phyloP scores from a whole-genome alignment of 2,329 filamentous ascomycete species.

The Stagonosporopsis chrysanthemi region DNA sequence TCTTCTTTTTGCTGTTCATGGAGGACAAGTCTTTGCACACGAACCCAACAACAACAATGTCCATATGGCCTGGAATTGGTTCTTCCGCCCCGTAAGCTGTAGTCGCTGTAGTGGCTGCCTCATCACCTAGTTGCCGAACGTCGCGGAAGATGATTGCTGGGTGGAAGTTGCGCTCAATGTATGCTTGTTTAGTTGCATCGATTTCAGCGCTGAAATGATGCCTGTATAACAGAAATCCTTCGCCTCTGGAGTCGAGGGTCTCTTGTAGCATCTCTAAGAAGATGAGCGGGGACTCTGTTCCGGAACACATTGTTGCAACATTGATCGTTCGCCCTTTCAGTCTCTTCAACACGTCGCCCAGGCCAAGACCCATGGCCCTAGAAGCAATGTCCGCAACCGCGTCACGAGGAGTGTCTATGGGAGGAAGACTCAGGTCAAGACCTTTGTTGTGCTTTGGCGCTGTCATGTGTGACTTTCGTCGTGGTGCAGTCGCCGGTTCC shows the following conservation, averaged over 20 bases:
- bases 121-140: conserved; percentile 54
- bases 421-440: conserved; percentile 52
- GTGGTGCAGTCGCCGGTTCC: background rate
- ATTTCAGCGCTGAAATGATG: conserved; percentile 59
- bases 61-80: conserved; percentile 63
- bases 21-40: conserved; percentile 78
- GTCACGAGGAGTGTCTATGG: conserved; percentile 55
- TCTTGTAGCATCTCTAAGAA: conserved; percentile 64
- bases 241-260: conserved; percentile 28
- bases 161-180: conserved; percentile 57
- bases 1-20: conserved; percentile 66
- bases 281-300: conserved; percentile 77
- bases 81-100: conserved; percentile 71
- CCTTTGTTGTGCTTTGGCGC: conserved; percentile 21
- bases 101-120: conserved; percentile 60
- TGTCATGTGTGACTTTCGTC: background rate
- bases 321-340: conserved; percentile 53
- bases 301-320: conserved; percentile 78
- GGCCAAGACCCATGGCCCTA: conserved; percentile 44
- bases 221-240: conserved; percentile 33
- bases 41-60: conserved; percentile 75
- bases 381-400: conserved; percentile 60
- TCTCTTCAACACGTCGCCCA: conserved; percentile 47
- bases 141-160: conserved; percentile 55
- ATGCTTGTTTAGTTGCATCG: conserved; percentile 56